These are phyloP conservation scores for Prunus mume DNA, from an alignment of 306 rosid species.

Conservation along the genomic window DNA sequence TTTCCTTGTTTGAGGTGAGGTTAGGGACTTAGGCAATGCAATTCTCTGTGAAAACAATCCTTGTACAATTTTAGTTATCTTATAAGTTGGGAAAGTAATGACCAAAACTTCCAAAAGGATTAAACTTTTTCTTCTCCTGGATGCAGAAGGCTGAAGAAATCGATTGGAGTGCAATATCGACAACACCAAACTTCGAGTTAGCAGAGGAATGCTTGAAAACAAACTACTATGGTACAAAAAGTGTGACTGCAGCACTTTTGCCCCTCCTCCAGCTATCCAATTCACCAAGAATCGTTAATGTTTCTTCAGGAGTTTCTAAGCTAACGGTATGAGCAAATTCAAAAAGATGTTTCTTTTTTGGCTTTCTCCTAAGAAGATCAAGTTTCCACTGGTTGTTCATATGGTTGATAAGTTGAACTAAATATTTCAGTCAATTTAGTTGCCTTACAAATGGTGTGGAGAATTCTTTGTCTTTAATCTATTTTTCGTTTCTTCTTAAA, in stretches of 20 bases:
- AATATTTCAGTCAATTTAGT: too few relatives aligned
- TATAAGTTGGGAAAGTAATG: not conserved
- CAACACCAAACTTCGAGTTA: constrained; percentile 15
- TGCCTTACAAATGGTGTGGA: too few relatives aligned
- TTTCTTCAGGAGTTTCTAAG: constrained; percentile 18
- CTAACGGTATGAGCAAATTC: not conserved
- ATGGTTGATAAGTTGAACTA: not conserved
- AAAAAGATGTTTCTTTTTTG: not conserved
- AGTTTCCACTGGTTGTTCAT: not conserved
- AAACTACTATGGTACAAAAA: constrained; percentile 48
- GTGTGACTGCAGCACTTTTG: constrained; percentile 26
- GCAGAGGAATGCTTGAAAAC: constrained; percentile 33
- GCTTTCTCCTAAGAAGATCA: not conserved
- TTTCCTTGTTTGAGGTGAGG: not conserved
- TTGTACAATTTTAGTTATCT: not conserved
- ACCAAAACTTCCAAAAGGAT: not conserved
- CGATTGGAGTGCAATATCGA: constrained; percentile 33
- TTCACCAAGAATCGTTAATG: constrained; percentile 47
- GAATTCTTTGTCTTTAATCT: too few relatives aligned
- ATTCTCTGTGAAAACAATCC: not conserved
- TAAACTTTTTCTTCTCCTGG: not conserved
- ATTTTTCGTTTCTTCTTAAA: too few relatives aligned
- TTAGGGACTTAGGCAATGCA: not conserved
- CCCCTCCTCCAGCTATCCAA: constrained; percentile 44
- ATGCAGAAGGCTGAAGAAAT: not conserved